A percentile compares a stretch with the other conserved stretches of the same genome.
Evolutionary conservation across 1,284 basidiomycete genomes (phyloP).

Genomic region (Takashimella tepidaria): DNA sequence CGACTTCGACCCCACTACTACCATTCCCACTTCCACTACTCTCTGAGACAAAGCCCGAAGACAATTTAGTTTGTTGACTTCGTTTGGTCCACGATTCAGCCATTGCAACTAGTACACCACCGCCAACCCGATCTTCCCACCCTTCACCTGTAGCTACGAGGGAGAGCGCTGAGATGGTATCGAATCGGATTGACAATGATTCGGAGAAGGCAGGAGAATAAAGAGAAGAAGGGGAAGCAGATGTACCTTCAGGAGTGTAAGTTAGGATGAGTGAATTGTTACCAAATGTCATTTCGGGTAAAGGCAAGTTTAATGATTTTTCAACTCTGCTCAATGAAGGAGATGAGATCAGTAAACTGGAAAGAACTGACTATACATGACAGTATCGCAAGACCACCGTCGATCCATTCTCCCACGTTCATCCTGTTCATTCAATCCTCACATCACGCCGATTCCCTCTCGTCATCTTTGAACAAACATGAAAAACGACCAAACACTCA

Average conservation of each 20-base stretch:
- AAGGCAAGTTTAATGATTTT: slow-evolving; percentile 69
- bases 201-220: not conserved
- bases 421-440: not conserved
- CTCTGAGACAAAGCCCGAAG: too few relatives aligned
- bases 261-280: slow-evolving; percentile 67
- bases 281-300: slow-evolving; percentile 98
- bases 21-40: too few relatives aligned
- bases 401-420: too few relatives aligned
- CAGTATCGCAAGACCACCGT: too few relatives aligned
- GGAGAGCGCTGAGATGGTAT: slow-evolving; percentile 63
- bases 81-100: slow-evolving; percentile 85
- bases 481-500: slow-evolving; percentile 21
- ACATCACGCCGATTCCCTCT: not conserved
- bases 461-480: not conserved
- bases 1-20: slow-evolving; percentile 64
- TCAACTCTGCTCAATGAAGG: slow-evolving; percentile 42
- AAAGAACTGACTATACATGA: too few relatives aligned
- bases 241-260: slow-evolving; percentile 27
- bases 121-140: slow-evolving; percentile 66
- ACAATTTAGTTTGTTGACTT: slow-evolving; percentile 10
- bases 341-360: not conserved
- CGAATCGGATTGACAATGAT: slow-evolving; percentile 62
- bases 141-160: slow-evolving; percentile 68
- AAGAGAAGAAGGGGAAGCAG: slow-evolving; percentile 7
- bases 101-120: slow-evolving; percentile 88